These are phyloP conservation scores for Paecilomyces sp. DNA, from an alignment of 2,329 filamentous ascomycete species.

Conservation along the genomic window DNA sequence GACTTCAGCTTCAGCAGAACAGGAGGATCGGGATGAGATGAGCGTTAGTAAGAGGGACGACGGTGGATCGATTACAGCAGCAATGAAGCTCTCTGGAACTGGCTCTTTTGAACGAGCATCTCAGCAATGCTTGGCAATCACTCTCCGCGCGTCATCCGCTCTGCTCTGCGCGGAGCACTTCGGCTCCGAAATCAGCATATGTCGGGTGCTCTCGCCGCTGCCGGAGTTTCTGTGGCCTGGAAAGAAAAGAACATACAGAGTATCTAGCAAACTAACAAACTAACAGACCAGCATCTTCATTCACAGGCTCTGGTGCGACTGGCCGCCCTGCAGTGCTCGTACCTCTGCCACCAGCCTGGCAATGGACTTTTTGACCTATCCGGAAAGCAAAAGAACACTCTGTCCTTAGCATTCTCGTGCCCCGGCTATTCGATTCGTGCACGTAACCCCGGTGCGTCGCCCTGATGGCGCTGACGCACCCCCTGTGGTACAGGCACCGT, in stretches of 20 bases:
- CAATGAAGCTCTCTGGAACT: neutral
- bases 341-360: neutral
- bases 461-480: slow-evolving; percentile 29
- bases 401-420: slow-evolving; percentile 8
- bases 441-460: slow-evolving; percentile 15
- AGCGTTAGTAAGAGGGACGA: neutral
- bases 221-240: neutral
- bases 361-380: neutral
- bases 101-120: neutral
- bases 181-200: neutral
- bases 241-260: neutral
- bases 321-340: neutral
- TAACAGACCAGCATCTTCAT: neutral
- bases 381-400: slow-evolving; percentile 10
- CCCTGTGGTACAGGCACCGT: slow-evolving; percentile 32
- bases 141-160: neutral
- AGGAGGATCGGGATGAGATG: neutral
- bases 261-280: neutral
- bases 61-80: neutral
- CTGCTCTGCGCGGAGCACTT: neutral
- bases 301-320: neutral
- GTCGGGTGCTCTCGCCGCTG: neutral
- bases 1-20: neutral
- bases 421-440: neutral
- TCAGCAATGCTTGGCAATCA: neutral